Conservation (phyloP, 2,329 filamentous ascomycete species). For the Monascus ruber region DNA sequence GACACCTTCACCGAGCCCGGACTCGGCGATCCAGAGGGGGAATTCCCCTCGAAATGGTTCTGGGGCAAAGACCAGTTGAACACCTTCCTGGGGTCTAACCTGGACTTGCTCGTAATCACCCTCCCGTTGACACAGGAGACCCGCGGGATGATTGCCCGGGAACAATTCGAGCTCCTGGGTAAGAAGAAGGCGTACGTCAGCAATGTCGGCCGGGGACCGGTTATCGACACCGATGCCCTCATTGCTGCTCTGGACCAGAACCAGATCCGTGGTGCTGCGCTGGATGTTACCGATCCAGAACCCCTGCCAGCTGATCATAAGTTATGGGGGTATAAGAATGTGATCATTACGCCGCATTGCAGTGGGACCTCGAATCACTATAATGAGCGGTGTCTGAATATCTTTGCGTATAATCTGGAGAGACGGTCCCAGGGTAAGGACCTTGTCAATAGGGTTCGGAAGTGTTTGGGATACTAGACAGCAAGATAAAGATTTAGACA, state of each 20-base stretch:
- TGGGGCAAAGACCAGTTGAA: conserved; percentile 39
- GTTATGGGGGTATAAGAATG: conserved; percentile 7
- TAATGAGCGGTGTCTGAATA: conserved; percentile 1
- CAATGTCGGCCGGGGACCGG: conserved; percentile 18
- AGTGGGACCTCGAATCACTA: conserved; percentile 1
- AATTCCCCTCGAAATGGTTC: conserved; percentile 43
- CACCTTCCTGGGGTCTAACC: conserved; percentile 39
- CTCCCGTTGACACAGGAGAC: conserved; percentile 42
- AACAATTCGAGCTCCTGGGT: conserved; percentile 39
- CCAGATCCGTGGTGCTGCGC: conserved; percentile 6
- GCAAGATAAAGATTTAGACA: no score
- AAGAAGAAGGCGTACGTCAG: conserved; percentile 2
- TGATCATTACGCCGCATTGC: conserved; percentile 7
- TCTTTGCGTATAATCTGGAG: conserved; percentile 4
- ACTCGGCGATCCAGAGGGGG: conserved; percentile 39
- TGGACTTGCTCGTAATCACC: conserved; percentile 44
- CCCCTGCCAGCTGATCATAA: conserved; percentile 5
- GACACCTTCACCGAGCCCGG: conserved; percentile 2
- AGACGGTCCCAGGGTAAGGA: background rate
- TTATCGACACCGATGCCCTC: conserved; percentile 30
- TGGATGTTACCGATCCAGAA: conserved; percentile 10
- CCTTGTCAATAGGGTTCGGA: background rate
- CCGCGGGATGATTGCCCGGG: conserved; percentile 22
- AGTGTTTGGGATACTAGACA: background rate
- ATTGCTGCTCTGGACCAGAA: background rate